Base-by-base conservation (phyloP, 2,329 filamentous ascomycete genomes). In the Diaporthe sp. region DNA sequence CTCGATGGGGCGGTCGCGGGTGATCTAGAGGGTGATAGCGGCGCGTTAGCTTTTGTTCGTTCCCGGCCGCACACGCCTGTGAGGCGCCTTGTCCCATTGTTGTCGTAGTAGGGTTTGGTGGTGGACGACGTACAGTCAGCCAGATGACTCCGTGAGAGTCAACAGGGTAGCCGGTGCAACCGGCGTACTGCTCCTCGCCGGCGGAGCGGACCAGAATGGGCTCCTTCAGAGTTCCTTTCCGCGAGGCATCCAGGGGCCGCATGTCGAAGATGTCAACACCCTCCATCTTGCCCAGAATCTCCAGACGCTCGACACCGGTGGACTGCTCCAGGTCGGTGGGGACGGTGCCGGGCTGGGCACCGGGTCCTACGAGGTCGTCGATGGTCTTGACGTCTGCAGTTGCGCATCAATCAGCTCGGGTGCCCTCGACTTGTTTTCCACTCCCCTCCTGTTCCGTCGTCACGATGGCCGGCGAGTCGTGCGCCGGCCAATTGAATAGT, bases 201-300 rank as follows among this genome's bases (percentile, higher is more conserved):
- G 94, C 95, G 78, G 95, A 96, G 87, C 93, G 94, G 85, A 99
- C 95, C 73, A 93, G 82, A 83, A 99, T 97, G 80, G 97, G 97
- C 87, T 98, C 89, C 78, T 97, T 90, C 82, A 98, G 85, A 76
- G 97, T 98, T 83, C 95, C 96, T 86, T 91, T 91, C 83, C 97
- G 93, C 85, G 94, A 97, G 78, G 96, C 90, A 85, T 98, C 97
- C 81, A 99, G 91, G 77, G 97, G 97, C 86, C 92, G 93, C 97
- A 98, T 98, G 88, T 99, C 96, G 89, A 99, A 99, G 84, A 98
- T 89, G 84, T 99, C 97, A 81, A 98, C 89, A 79, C 97, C 96
- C 90, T 98, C 95, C 94, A 98, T 98, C 92, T 99, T 99, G 87
- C 97, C 97, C 84, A 99, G 90, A 82, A 99, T 97, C 88, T 99